Base-by-base conservation (phyloP, 495 filamentous ascomycete species). In the Aspergillus haitiensis region DNA sequence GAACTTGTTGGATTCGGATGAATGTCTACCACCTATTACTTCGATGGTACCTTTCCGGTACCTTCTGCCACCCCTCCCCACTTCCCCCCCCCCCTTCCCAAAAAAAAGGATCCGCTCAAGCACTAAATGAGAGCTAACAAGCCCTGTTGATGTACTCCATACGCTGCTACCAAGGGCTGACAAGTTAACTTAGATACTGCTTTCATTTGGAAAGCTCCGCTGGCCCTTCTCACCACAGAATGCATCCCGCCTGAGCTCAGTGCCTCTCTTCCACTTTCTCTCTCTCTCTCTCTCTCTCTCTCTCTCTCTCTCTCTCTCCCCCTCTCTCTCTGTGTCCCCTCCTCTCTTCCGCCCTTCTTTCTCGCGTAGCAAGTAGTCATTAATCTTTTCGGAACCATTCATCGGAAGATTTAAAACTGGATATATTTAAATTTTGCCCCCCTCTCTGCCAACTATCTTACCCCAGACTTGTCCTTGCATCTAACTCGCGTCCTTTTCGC, bases 201-300 rank as follows among this genome's bases (percentile, higher is more conserved):
- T 47, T 47, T 47, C 44, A 18, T 61, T 56, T 58, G 57, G 37
- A 60, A 66, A 57, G 64, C 64, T 66, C 64, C 64, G 64, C 64
- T 66, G 44, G 12, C 2, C 27, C n/a, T 27, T 16, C 44, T 54
- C 56, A 52, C 55, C 49, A 55, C 42, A 44, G 58, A 55, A 40
- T 32, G 44, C 48, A 55, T 61, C 52, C 52, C 58, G 58, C 58
- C 56, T 42, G 21, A 55, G n/a, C 15, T 16, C 44, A 40, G 10
- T n/a, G n/a, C 31, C 11, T 33, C 34, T 40, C 32, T 54, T 52
- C n/a, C n/a, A n/a, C n/a, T n/a, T n/a, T n/a, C n/a, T n/a, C n/a
- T n/a, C n/a, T n/a, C n/a, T n/a, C n/a, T 27, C 21, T 27, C 3
- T 27, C 21, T 27, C 21, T 27, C 3, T 27, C 21, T 27, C 21